Evolutionary conservation across 1,139 yeast genomes (phyloP), one percentile per base, ranked within the genome.

Genomic region (Suhomyces guaymorum): DNA sequence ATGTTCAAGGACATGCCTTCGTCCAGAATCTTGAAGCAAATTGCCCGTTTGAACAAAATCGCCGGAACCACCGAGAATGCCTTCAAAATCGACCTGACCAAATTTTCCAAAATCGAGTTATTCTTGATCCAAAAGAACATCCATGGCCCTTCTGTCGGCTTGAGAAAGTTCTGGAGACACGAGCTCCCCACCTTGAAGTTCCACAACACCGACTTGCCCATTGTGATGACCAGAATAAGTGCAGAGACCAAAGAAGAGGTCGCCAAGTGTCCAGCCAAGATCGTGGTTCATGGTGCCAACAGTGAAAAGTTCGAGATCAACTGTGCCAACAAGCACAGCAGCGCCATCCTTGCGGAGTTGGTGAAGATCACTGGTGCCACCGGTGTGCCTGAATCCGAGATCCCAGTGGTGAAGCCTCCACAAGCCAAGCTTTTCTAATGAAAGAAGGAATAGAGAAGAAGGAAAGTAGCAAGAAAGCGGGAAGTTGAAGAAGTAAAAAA

Each of bases 171-270:
- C 61, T 85, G 95, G 94, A 78, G 76, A 51, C 64, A 70, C 33
- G 75, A 79, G 58, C 66, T 88, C 39, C 95, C 95, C 14, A 79
- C 88, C 10, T 68, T 89, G 41, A 83, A 80, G 55, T 89, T 85
- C 60, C 90, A 87, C 63, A 89, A 89, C 59, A 92, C 92, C 19
- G 65, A 68, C 26, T 55, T 85, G 21, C 73, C 78, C 22, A 79
- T 87, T 40, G 70, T 76, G 18, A 83, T 88, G 28, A 64, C 72
- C 17, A 69, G 86, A 46, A 68, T 82, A 28, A 61, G 63, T 21
- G 71, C 78, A 36, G 59, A 57, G 17, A 62, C 60, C 31, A 64
- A 61, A 38, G 54, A 52, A 32, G 63, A 69, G 23, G 71, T 70
- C 22, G 66, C 62, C 28, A 57, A 63, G 30, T 68, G 76, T 41